Evolutionary conservation across 495 filamentous ascomycete species (phyloP).

Genomic region (Xylaria sp.): DNA sequence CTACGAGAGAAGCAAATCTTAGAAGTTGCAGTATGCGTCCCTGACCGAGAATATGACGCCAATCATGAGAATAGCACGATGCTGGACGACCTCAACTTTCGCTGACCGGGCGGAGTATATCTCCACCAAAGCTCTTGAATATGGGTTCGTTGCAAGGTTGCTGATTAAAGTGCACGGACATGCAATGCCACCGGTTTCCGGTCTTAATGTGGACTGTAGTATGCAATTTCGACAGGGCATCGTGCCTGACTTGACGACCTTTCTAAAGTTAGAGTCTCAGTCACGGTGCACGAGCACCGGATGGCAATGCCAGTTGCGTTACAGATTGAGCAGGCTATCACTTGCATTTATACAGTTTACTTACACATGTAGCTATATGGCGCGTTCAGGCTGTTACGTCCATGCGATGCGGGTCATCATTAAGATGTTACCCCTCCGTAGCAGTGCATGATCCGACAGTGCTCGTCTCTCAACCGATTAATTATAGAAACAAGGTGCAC

Average conservation of each 20-base stretch:
- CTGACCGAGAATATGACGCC: background rate
- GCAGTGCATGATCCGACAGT: conserved; percentile 1
- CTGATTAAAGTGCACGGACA: background rate
- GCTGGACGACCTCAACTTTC: background rate
- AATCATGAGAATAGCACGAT: background rate
- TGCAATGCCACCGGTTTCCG: no score
- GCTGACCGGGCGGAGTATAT: background rate
- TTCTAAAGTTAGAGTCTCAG: conserved; percentile 10
- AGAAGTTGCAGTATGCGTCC: background rate
- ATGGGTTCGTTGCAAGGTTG: no score
- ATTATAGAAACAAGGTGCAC: conserved; percentile 20
- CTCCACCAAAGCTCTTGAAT: background rate
- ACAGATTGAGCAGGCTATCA: background rate
- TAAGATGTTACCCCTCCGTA: background rate
- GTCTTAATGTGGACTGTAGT: background rate
- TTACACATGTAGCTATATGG: no score
- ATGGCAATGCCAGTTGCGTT: background rate
- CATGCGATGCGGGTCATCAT: conserved; percentile 10
- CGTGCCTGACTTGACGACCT: no score
- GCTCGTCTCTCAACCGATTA: background rate
- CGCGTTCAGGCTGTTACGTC: background rate
- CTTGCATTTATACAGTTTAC: background rate
- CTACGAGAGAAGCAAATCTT: background rate
- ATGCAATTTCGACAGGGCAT: background rate
- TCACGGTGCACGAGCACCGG: background rate